Base-by-base conservation (phyloP, 2,329 filamentous ascomycete genomes). In the Colletotrichum acutatum region DNA sequence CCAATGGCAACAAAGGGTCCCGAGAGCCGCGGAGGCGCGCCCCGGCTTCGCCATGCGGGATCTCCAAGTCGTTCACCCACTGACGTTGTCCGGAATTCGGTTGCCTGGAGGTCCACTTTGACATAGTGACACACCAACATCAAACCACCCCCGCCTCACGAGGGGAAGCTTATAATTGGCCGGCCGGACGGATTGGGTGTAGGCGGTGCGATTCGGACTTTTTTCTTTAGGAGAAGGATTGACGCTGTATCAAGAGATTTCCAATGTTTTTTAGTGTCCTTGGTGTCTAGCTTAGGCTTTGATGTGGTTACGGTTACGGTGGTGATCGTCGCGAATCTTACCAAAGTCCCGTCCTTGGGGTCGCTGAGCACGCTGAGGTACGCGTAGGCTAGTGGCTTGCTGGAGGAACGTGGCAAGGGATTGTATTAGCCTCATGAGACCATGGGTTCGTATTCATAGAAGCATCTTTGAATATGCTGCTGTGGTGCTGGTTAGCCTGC, bases 11-110 rank as follows among this genome's bases (percentile, higher is more conserved):
- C 14, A 46, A 12, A 52, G 60, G 19, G 8, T 49, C 26, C 28
- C 1, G 49, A 62, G 24, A 62, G 22, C 42, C 42, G 46, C 46
- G 7, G 49, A 42, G 32, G 24, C 68, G 63, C 68, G 14, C 42
- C 42, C 68, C 68, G 68, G 32, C 63, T 60, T 16, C 42, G 32
- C 62, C 34, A 30, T 32, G 28, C 42, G 62, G n/a, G 28, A 42
- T 54, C 46, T 28, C 28, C 46, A 56, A 24, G 14, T 5, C 28
- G 24, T 24, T 67, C 24, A 34, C 22, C 66, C 70, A 72, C 59
- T 70, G 54, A 72, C 26, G 54, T 64, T 49, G 22, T 61, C 22
- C 67, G 54, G 66, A 72, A 70, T 72, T 46, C 62, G 59, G 70
- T 54, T 72, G 70, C 70, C 70, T 72, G 26, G 66, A 72, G 60